Base-by-base conservation (phyloP, 139 green algal genomes). In the Asterochloris sp. region DNA sequence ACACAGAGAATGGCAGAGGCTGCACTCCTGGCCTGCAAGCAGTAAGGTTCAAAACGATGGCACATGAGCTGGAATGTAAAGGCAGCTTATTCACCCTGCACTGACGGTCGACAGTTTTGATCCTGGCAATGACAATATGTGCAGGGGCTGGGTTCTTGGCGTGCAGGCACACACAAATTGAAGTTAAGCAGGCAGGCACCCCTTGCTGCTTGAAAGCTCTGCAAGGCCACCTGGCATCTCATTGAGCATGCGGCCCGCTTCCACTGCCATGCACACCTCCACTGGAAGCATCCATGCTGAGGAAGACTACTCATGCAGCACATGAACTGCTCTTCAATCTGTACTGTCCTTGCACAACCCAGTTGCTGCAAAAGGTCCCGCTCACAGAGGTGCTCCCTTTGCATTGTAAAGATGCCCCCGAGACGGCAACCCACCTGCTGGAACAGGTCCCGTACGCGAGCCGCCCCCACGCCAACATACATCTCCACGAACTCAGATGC, bases 401-500 rank as follows among this genome's bases (percentile, higher is more conserved):
- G 66, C 66, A 73, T 73, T 27, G 23, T 9, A 73, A 54, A 54
- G 38, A 54, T 54, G 38, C 38, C 38, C n/a, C 38, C 6, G 38
- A 54, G 38, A 54, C 38, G 38, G 38, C 38, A 6, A 76, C 69
- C 29, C 23, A 80, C 76, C 76, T 69, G 54, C 76, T 88, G 83
- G 85, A 99, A 99, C 19, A 99, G 91, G 79, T 99, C 96, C 24
- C 96, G 84, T 13, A 99, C 96, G 69, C 97, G 90, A 6, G 94
- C 93, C n/a, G 97, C 96, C 63, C 97, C 97, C 60, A 99, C 93
- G 14, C 97, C 97, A 79, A 99, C 96, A 89, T 98, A 99, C 91
- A 99, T 98, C 92, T 99, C 97, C 69, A 98, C 96, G 89, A 99
- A 99, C 91, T 99, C 97, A 11, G 94, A 95, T 23, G 93, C 94